These are phyloP conservation scores for Chalaropsis thielavioides DNA, from an alignment of 2,329 filamentous ascomycete species.

Conservation along the genomic window DNA sequence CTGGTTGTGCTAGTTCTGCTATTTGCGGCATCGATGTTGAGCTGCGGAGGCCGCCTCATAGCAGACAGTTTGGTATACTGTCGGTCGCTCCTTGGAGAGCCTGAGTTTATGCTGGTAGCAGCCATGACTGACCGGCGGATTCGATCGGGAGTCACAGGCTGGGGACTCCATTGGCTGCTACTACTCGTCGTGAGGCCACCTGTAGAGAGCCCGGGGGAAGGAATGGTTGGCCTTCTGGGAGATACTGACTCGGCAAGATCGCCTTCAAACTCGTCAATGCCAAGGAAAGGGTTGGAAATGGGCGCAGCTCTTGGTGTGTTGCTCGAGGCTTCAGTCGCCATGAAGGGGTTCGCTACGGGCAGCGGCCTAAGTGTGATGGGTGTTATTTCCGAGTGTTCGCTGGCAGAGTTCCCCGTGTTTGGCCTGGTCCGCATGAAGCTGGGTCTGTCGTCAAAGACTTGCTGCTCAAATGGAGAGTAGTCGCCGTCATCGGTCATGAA, in stretches of 20 bases:
- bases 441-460: constrained; percentile 11
- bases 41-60: constrained; percentile 50
- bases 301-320: not conserved
- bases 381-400: constrained; percentile 2
- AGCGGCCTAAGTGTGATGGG: not conserved
- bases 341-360: constrained; percentile 12
- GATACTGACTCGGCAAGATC: not conserved
- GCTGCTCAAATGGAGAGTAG: constrained; percentile 4
- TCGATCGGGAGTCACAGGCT: constrained; percentile 25
- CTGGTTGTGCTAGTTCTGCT: constrained; percentile 78
- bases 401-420: constrained; percentile 22
- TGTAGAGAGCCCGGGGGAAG: not conserved
- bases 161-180: constrained; percentile 3
- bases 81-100: constrained; percentile 21
- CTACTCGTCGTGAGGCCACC: not conserved
- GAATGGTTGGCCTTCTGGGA: not conserved
- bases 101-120: constrained; percentile 32
- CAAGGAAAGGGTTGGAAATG: not conserved
- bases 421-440: constrained; percentile 9
- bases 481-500: constrained; percentile 13
- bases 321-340: not conserved
- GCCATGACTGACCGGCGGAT: constrained; percentile 38
- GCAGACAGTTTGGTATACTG: constrained; percentile 37
- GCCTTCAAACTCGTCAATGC: not conserved
- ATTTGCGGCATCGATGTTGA: constrained; percentile 76